These are phyloP conservation scores for Quercus aquifolioides DNA, from an alignment of 306 rosid genomes.

Conservation along the genomic window DNA sequence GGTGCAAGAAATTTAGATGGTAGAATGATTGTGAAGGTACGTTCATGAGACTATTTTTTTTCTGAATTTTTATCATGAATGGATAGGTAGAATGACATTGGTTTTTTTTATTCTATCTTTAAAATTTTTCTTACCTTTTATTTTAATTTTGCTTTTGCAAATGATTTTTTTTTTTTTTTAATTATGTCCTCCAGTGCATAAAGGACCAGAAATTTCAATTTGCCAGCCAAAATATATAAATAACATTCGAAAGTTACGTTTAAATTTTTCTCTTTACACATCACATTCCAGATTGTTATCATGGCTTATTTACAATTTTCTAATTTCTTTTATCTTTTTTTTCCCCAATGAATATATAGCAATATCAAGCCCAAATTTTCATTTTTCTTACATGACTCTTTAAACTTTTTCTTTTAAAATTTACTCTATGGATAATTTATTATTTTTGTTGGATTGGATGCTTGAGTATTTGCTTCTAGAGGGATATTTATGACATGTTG, in stretches of 20 bases:
- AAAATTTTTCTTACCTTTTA: no score
- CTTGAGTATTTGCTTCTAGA: no score
- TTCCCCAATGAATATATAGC: not conserved
- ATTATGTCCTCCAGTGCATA: not conserved
- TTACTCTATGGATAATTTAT: no score
- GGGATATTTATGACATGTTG: no score
- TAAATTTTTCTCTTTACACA: not conserved
- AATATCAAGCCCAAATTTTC: not conserved
- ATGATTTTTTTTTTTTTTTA: not conserved
- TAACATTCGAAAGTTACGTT: not conserved
- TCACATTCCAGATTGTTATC: not conserved
- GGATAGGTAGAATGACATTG: not conserved
- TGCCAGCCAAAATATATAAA: not conserved
- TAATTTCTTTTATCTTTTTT: not conserved
- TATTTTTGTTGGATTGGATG: no score
- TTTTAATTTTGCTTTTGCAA: not conserved
- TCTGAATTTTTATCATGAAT: constrained; percentile 5
- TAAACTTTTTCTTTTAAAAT: no score
- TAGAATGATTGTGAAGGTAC: constrained; percentile 90
- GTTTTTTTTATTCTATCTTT: no score
- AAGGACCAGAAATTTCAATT: not conserved
- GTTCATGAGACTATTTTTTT: constrained; percentile 10
- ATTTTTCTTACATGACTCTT: not conserved
- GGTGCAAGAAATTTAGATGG: constrained; percentile 99
- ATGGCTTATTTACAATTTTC: not conserved